These are phyloP conservation scores for Zymoseptoria passerinii DNA, from an alignment of 2,329 filamentous ascomycete species.

Conservation along the genomic window DNA sequence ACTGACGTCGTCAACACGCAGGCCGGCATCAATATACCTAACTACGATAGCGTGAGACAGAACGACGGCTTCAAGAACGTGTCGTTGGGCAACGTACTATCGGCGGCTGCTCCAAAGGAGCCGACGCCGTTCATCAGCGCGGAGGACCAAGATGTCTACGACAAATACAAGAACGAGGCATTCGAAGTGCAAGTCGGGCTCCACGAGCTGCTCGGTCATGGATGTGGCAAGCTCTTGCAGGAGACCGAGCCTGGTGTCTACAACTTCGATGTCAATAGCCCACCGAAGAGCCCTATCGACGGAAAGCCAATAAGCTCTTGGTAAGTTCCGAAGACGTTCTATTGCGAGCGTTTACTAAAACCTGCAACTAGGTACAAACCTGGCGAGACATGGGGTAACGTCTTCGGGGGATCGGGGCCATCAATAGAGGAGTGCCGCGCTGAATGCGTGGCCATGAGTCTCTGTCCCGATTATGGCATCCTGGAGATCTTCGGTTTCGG, in stretches of 20 bases:
- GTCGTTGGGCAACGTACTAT: conserved; percentile 84
- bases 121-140: conserved; percentile 77
- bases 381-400: conserved; percentile 87
- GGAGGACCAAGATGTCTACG: conserved; percentile 67
- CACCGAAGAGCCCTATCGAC: conserved; percentile 71
- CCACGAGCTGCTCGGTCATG: conserved; percentile 81
- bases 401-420: conserved; percentile 69
- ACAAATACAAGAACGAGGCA: conserved; percentile 73
- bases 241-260: conserved; percentile 73
- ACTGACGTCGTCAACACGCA: neutral
- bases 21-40: conserved; percentile 37
- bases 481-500: conserved; percentile 89
- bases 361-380: conserved; percentile 61
- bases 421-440: conserved; percentile 93
- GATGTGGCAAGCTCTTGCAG: conserved; percentile 87
- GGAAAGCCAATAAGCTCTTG: conserved; percentile 70
- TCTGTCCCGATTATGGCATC: conserved; percentile 81
- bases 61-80: conserved; percentile 87
- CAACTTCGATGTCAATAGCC: conserved; percentile 81
- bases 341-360: neutral
- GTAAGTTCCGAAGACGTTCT: conserved; percentile 21
- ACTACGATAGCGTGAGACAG: conserved; percentile 70
- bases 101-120: conserved; percentile 85
- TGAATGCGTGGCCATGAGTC: conserved; percentile 85
- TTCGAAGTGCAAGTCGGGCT: conserved; percentile 96